Base-by-base conservation (phyloP, 2,329 filamentous ascomycete species). In the Aspergillus arachidicola region DNA sequence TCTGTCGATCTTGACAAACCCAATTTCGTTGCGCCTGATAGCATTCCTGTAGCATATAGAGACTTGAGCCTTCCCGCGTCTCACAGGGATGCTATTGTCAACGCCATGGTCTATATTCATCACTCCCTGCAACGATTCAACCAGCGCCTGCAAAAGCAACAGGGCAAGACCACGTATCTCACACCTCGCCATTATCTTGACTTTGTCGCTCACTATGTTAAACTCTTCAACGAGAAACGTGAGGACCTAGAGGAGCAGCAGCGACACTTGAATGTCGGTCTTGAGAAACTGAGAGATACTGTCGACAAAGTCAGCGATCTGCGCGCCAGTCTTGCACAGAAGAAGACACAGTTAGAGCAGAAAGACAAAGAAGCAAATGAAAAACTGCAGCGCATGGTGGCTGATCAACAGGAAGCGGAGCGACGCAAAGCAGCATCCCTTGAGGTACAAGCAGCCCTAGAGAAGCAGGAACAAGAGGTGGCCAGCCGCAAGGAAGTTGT, bases 241-340 rank as follows among this genome's bases (percentile, higher is more conserved):
- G 95, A 98, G 77, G 95, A 99, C 75, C 86, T 99, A 1, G 95
- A 99, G 78, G 95, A 99, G 76, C 95, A 99, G 78, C 95, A 99
- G 76, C 91, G 95, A 34, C 95, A 99, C 85, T 85, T 99, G 66
- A 99, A 99, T 73, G 94, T 98, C 61, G 96, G 95, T 84, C 86
- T 99, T 2, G 95, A 99, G 82, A 99, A 99, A 79, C 84, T 99
- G 32, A 88, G 92, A 70, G 95, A 98, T 79, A 99, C 95, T 2
- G 94, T 98, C 26, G 93, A 97, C 79, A 98, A 99, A 82, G 95
- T 99, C 61, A 89, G 92, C 65, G 94, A 98, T 77, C 85, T 99
- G 64, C 90, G 94, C 72, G 89, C 87, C 69, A 97, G 93, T 78
- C 85, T 99, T 62, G 94, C 94, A 1, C 90, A 96, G 79, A 99